Percentiles rank a stretch among this genome's conserved stretches.
These are phyloP conservation scores for Evernia prunastri DNA, from an alignment of 495 filamentous ascomycete genomes.

Conservation along the genomic window DNA sequence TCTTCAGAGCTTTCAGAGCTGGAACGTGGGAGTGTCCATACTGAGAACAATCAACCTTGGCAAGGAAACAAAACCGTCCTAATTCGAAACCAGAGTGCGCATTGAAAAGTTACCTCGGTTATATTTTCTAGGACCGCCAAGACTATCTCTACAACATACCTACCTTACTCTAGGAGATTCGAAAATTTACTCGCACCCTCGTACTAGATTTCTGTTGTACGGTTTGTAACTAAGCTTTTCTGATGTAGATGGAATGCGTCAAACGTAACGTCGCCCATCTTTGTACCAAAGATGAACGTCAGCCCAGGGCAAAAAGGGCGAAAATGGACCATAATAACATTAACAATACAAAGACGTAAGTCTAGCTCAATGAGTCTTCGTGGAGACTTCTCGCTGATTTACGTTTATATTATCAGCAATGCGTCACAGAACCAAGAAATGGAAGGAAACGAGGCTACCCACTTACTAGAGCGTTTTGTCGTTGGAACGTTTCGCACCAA, in stretches of 20 bases:
- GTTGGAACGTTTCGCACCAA: background rate
- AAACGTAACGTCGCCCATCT: slow-evolving; percentile 24
- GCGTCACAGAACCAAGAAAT: background rate
- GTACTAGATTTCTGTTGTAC: too few species aligned
- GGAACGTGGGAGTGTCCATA: background rate
- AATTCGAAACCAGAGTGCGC: too few species aligned
- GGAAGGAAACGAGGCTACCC: slow-evolving; percentile 7
- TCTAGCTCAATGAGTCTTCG: background rate
- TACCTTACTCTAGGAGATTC: too few species aligned
- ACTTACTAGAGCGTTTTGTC: slow-evolving; percentile 1
- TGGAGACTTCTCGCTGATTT: background rate
- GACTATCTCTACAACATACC: too few species aligned
- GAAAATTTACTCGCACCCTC: too few species aligned
- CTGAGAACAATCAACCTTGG: too few species aligned
- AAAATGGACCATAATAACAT: background rate
- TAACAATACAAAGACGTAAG: background rate
- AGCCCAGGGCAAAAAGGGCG: slow-evolving; percentile 26
- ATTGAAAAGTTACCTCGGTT: too few species aligned
- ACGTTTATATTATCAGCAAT: background rate
- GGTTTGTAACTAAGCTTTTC: too few species aligned
- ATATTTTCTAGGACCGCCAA: too few species aligned
- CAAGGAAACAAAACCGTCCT: too few species aligned
- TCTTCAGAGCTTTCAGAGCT: slow-evolving; percentile 1
- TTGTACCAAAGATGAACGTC: slow-evolving; percentile 27
- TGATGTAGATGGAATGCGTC: slow-evolving; percentile 20